Evolutionary conservation across 1,284 basidiomycete genomes (phyloP), one percentile per base, ranked within the genome.

Genomic region (Veloporphyrellus conicus): DNA sequence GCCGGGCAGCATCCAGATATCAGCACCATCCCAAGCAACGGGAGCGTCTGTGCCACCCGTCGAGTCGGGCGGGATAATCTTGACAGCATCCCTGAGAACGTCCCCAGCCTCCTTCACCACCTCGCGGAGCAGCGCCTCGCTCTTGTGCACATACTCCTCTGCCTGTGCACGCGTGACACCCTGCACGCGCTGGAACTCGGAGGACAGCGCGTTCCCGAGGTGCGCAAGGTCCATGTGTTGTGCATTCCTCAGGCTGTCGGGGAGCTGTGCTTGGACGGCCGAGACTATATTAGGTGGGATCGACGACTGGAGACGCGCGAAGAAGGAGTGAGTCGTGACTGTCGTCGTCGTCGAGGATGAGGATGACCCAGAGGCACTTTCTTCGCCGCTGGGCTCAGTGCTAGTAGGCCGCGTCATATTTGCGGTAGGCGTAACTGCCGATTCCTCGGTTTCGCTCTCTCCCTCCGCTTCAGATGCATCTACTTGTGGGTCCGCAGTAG

Each of bases 41-140:
- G 72, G 66, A 8, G 63, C 60, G 15, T 56, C 51, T 3, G 60
- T 55, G 0, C 64, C 53, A 15, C 62, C 63, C 32, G 75, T 77
- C 35, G n/a, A n/a, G n/a, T 87, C 83, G 1, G 92, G 92, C 1
- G 93, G 93, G 9, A 96, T 74, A 43, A 96, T 84, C 63, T 90
- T 90, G 57, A 96, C 89, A 11, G 90, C 91, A 42, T 93, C 90
- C 48, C 81, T 81, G 27, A 92, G 67, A 47, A 83, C 88, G 47
- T 84, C 84, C 15, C 84, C 78, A 6, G 89, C 85, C 56, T 84
- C 82, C 55, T 78, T 84, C 67, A 89, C 68, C 14, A 72, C 84
- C 51, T 85, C 84, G 35, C 81, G 76, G 25, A 94, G 65, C 34
- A 90, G 66, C 16, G 70, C 78, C 61, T 92, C 90, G 55, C 87